A percentile compares a stretch with the other conserved stretches of the same genome.
Conservation (phyloP, 2,329 filamentous ascomycete species). For the Cercospora nicotianae region DNA sequence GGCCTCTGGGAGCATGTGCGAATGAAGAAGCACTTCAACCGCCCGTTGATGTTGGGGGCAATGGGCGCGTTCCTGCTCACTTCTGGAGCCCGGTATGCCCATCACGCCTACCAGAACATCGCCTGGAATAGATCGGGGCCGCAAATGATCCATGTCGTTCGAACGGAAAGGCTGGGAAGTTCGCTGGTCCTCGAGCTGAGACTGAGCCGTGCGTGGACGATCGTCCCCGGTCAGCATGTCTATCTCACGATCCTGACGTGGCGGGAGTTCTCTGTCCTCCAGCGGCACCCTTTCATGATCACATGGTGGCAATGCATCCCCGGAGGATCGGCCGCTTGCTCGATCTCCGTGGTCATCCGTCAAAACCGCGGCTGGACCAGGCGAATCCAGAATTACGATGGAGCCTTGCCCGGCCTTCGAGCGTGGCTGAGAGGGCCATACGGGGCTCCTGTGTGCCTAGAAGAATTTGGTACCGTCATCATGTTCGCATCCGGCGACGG, state of each 20-base stretch:
- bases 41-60: not conserved
- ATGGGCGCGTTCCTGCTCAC: not conserved
- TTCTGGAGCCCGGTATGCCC: not conserved
- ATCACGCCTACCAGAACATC: not conserved
- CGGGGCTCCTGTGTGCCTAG: not conserved
- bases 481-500: conserved; percentile 4
- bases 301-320: not conserved
- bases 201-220: not conserved
- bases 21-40: not conserved
- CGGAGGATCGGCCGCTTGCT: not conserved
- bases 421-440: not conserved
- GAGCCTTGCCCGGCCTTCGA: not conserved
- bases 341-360: not conserved
- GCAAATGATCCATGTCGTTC: not conserved
- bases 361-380: not conserved
- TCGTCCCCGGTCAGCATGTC: not conserved
- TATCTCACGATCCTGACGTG: conserved; percentile 1
- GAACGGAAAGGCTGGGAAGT: too few species aligned
- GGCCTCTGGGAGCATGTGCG: not conserved
- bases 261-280: conserved; percentile 4
- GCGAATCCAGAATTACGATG: too few species aligned
- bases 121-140: not conserved
- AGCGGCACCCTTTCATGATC: conserved; percentile 3
- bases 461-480: conserved; percentile 3
- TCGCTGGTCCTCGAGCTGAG: not conserved